Percentiles rank a stretch among this genome's conserved stretches.
phyloP scores from a whole-genome alignment of 1,139 yeast species.

The Protomyces lactucae-debilis region DNA sequence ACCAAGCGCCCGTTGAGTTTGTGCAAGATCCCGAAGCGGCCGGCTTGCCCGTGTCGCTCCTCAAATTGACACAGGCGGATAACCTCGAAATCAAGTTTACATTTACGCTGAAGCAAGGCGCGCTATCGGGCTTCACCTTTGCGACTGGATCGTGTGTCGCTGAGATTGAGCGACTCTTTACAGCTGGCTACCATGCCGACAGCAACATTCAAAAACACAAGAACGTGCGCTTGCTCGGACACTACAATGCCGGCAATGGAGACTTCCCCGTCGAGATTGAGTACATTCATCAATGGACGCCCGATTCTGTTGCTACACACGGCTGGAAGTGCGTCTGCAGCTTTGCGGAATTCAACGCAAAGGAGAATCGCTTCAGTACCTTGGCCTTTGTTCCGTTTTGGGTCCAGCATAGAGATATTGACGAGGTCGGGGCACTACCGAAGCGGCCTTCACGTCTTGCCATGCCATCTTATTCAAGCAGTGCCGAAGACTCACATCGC shows the following conservation, averaged over 20 bases:
- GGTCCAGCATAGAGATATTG: constrained; percentile 33
- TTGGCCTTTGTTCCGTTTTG: constrained; percentile 41
- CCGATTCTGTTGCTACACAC: constrained; percentile 13
- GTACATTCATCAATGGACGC: constrained; percentile 18
- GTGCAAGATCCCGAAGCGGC: constrained; percentile 26
- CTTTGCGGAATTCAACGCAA: constrained; percentile 43
- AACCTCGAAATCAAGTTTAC: constrained; percentile 20
- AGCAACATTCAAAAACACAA: constrained; percentile 38
- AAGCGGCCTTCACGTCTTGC: constrained; percentile 27
- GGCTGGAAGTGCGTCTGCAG: constrained; percentile 33
- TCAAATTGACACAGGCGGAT: constrained; percentile 12
- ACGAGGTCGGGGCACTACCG: constrained; percentile 26
- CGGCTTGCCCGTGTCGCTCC: constrained; percentile 11
- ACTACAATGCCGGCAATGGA: constrained; percentile 7
- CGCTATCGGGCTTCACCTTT: constrained; percentile 38
- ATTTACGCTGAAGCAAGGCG: constrained; percentile 19
- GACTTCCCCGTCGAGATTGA: constrained; percentile 8
- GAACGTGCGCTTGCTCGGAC: constrained; percentile 27
- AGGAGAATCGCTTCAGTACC: constrained; percentile 39
- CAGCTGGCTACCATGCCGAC: constrained; percentile 42
- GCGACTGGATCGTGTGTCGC: constrained; percentile 37
- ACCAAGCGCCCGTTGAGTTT: constrained; percentile 10
- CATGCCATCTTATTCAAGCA: constrained; percentile 15
- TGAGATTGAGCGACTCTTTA: constrained; percentile 39
- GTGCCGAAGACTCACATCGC: constrained; percentile 5